phyloP scores from a whole-genome alignment of 2,329 filamentous ascomycete species.

The Sarocladium oryzae region DNA sequence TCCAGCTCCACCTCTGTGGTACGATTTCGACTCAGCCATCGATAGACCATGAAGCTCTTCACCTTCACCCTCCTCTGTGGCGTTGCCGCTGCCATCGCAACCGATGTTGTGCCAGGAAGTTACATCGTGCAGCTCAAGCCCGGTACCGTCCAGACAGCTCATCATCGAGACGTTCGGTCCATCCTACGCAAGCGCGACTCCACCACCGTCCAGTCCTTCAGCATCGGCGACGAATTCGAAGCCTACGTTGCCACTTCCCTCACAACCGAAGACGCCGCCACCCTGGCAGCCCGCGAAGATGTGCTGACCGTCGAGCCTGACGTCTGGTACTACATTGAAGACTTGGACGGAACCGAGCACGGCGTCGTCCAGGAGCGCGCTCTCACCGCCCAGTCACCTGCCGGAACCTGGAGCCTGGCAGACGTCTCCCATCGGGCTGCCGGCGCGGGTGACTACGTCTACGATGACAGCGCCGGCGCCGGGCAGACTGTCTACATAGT shows the following conservation, averaged over 20 bases:
- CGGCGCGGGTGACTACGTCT: slow-evolving; percentile 31
- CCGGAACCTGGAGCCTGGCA: slow-evolving; percentile 28
- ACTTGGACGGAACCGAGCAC: not conserved
- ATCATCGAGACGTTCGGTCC: slow-evolving; percentile 2
- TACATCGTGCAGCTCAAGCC: slow-evolving; percentile 10
- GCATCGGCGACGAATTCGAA: slow-evolving; percentile 25
- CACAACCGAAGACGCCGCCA: slow-evolving; percentile 13
- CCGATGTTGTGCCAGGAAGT: slow-evolving; percentile 5
- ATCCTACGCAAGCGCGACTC: slow-evolving; percentile 2
- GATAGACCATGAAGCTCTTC: too few species aligned
- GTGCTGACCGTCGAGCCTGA: slow-evolving; percentile 29
- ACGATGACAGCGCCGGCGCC: slow-evolving; percentile 25
- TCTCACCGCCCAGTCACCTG: slow-evolving; percentile 22
- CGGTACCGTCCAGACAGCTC: not conserved
- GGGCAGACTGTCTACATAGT: slow-evolving; percentile 35
- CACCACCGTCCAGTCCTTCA: slow-evolving; percentile 7
- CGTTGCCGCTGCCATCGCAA: too few species aligned
- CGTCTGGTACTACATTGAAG: not conserved
- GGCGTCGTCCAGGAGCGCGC: slow-evolving; percentile 7
- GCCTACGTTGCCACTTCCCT: slow-evolving; percentile 16
- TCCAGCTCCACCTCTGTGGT: too few species aligned
- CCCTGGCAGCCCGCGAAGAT: slow-evolving; percentile 14
- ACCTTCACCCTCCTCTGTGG: too few species aligned
- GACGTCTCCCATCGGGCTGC: slow-evolving; percentile 23
- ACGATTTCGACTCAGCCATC: too few species aligned